Evolutionary conservation across 805 yeast genomes (phyloP), one percentile per base, ranked within the genome.

Genomic region (Myxozyma geophila): DNA sequence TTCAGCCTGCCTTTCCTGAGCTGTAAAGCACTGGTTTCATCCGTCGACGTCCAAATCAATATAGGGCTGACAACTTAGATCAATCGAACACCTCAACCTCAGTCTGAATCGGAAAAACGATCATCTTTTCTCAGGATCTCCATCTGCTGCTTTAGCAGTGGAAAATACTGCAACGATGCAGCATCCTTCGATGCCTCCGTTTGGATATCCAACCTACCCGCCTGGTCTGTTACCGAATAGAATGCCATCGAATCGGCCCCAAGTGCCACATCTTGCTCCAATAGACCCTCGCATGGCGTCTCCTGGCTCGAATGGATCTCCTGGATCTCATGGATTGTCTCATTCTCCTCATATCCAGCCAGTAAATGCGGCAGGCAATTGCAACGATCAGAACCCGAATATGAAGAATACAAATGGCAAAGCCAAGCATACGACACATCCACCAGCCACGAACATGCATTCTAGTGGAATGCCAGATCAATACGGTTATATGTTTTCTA

Each of bases 131-230:
- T 17, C 21, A 28, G 28, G 2, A 28, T 28, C 28, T 28, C 28
- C 28, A 28, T 28, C 5, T 35, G n/a, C 43, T 37, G 13, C 37
- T 39, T 19, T 17, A 36, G 23, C 33, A 6, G 28, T 46, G 7
- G 12, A 36, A 41, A 7, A 12, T 6, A 36, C 37, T 28, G 52
- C 39, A 21, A 52, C 23, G 41, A 53, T 53, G 57, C 57, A 53
- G 23, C 57, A 53, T 21, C 49, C 40, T 19, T 23, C 57, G 17
- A 21, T 23, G 19, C 19, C 57, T 8, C 48, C 57, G 17, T 40
- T 41, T 41, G 49, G 49, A 7, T 53, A 41, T 39, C 36, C 39
- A 39, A 48, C 57, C 2, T 53, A 41, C 23, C 37, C 47, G 4
- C 48, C 57, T 41, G 57, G 47, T 6, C 39, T 53, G 15, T 21